Base-by-base conservation (phyloP, 2,329 filamentous ascomycete species). In the Zasmidium cellare region DNA sequence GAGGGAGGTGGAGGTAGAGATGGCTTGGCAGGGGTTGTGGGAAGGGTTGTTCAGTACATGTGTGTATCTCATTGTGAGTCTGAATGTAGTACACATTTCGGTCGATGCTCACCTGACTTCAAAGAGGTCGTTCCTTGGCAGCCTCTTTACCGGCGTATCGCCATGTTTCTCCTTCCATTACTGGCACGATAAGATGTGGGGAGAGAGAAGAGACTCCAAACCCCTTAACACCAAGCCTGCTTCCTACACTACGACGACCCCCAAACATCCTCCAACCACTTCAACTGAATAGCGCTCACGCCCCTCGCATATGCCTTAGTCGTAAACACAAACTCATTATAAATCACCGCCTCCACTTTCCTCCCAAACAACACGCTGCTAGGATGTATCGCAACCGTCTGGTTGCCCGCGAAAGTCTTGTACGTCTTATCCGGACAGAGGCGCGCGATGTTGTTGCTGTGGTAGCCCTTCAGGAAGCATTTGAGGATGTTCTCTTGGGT, bases 321-420 rank as follows among this genome's bases (percentile, higher is more conserved):
- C 19, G 85, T 88, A 67, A 84, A 88, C 2, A 87, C 83, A 70
- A 85, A 87, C 69, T 87, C 85, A 58, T 83, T 85, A 66, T 86
- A 88, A 69, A 87, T 76, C 53, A 88, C 84, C 1, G 82, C 85
- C 71, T 86, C 84, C 5, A 84, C 76, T 62, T 83, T 84, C 66
- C 80, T 81, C 19, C 83, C 82, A 66, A 84, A 85, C 6, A 87
- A 70, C 14, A 84, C 82, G 59, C 82, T 86, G 7, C 80, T 82
- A 0, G 84, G 84, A 67, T 87, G 85, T 41, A 88, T 86, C 0
- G 84, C 79, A 1, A 88, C 84, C 0, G 78, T 79, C 70, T 87
- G 84, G 61, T 85, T 85, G 2, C 84, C 83, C 7, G 83, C 75
- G 22, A 87, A 75, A 0, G 85, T 87, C 58, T 80, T 81, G 65